A percentile compares a stretch with the other conserved stretches of the same genome.
Evolutionary conservation across 495 filamentous ascomycete genomes (phyloP).

Genomic region (Lindgomyces ingoldianus): DNA sequence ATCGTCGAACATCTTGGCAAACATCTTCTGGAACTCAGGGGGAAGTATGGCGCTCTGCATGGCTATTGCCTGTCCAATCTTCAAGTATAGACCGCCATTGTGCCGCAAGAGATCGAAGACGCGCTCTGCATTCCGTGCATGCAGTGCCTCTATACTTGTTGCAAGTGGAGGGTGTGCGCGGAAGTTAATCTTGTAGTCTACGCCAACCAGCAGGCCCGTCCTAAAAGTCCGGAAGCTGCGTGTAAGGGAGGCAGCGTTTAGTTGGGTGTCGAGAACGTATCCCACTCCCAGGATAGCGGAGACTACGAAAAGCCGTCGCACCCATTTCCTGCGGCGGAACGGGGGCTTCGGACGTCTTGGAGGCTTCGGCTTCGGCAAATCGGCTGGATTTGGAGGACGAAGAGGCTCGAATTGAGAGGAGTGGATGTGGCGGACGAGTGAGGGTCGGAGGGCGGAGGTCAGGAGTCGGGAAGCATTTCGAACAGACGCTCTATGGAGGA

Average conservation of each 20-base stretch:
- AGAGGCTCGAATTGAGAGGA: constrained; percentile 47
- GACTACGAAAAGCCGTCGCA: constrained; percentile 67
- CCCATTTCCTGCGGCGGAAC: constrained; percentile 68
- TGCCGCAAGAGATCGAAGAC: constrained; percentile 73
- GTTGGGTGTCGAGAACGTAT: constrained; percentile 68
- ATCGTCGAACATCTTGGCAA: constrained; percentile 95
- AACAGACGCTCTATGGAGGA: constrained; percentile 15
- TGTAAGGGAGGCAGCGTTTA: constrained; percentile 74
- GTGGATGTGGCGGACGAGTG: constrained; percentile 31
- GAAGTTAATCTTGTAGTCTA: constrained; percentile 98
- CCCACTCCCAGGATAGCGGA: constrained; percentile 58
- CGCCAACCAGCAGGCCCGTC: constrained; percentile 74
- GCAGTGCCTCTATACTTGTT: constrained; percentile 68
- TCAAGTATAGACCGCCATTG: constrained; percentile 94
- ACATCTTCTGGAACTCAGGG: constrained; percentile 93
- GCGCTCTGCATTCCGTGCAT: constrained; percentile 78
- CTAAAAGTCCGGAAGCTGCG: constrained; percentile 81
- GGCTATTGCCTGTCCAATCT: constrained; percentile 96
- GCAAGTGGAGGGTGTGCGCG: constrained; percentile 69
- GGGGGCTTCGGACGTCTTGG: constrained; percentile 54
- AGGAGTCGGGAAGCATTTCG: constrained; percentile 17
- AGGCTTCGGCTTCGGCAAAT: constrained; percentile 71
- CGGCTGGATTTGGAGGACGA: constrained; percentile 74
- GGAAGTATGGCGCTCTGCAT: constrained; percentile 96
- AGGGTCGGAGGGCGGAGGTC: background rate